These are phyloP conservation scores for Pythium scleroteichum DNA, from an alignment of 352 stramenopile species.

Conservation along the genomic window DNA sequence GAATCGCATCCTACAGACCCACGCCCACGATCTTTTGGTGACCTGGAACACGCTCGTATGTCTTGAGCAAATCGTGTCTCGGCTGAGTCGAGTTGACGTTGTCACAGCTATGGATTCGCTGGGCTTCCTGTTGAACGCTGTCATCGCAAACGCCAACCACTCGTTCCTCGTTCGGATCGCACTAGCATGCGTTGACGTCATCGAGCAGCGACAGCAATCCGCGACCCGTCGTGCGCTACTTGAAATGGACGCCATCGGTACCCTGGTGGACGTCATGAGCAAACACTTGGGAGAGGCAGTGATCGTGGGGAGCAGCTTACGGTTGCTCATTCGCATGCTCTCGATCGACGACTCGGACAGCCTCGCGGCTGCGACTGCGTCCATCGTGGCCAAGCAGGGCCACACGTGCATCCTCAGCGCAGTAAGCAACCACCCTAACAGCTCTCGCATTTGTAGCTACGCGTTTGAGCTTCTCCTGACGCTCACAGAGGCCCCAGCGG, in stretches of 20 bases:
- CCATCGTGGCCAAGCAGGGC: constrained; percentile 9
- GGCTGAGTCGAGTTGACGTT: not conserved
- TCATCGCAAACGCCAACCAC: constrained; percentile 13
- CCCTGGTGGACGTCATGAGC: constrained; percentile 3
- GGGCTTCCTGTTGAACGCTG: constrained; percentile 7
- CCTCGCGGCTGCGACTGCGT: constrained; percentile 1
- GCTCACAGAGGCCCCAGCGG: constrained; percentile 2
- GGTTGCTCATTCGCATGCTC: constrained; percentile 14
- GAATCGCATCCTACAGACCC: constrained; percentile 5
- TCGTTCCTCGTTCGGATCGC: constrained; percentile 20
- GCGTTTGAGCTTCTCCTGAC: constrained; percentile 17
- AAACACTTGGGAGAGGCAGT: constrained; percentile 6
- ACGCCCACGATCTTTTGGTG: constrained; percentile 20
- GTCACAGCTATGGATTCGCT: not conserved
- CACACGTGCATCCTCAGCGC: constrained; percentile 8
- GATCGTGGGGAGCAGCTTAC: constrained; percentile 9
- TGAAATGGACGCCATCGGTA: constrained; percentile 13
- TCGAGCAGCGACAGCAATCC: constrained; percentile 9
- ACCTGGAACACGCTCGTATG: constrained; percentile 12
- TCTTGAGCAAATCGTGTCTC: constrained; percentile 3
- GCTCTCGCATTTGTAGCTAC: not conserved
- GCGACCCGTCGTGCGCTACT: not conserved
- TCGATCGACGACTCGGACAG: not conserved
- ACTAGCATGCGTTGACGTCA: not conserved
- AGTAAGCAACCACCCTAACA: constrained; percentile 8